Conservation (phyloP, 768 basidiomycete genomes). For the Leccinum ochraceum region DNA sequence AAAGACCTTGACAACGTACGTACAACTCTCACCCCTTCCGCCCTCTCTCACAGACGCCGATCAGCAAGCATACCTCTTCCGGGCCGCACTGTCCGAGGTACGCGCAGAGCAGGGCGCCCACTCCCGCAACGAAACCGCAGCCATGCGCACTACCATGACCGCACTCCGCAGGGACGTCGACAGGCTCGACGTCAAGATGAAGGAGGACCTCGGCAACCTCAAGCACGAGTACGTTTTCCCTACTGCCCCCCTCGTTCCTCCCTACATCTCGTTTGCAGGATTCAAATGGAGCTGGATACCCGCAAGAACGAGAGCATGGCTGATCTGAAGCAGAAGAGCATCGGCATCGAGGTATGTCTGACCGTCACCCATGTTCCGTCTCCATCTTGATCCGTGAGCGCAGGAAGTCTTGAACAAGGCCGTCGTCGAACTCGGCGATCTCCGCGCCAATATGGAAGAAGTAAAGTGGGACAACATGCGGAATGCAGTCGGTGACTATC, state of each 20-base stretch:
- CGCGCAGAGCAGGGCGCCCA: constrained; percentile 82
- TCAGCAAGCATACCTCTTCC: constrained; percentile 94
- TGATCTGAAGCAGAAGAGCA: constrained; percentile 82
- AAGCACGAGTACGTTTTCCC: constrained; percentile 81
- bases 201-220: constrained; percentile 84
- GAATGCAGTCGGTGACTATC: constrained; percentile 67
- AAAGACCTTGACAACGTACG: constrained; percentile 85
- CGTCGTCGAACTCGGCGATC: constrained; percentile 71
- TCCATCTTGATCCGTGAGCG: background rate
- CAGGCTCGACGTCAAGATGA: constrained; percentile 83
- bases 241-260: background rate
- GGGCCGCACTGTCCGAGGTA: constrained; percentile 89
- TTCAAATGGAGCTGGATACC: constrained; percentile 95
- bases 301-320: constrained; percentile 88
- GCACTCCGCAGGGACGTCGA: constrained; percentile 88
- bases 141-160: constrained; percentile 75
- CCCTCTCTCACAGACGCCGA: background rate
- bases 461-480: constrained; percentile 91
- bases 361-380: background rate
- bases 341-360: constrained; percentile 71
- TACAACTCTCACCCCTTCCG: background rate
- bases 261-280: constrained; percentile 45
- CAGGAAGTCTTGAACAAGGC: constrained; percentile 78
- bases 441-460: constrained; percentile 80
- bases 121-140: constrained; percentile 80